Evolutionary conservation across 1,139 yeast species (phyloP), one percentile per base, ranked within the genome.

Genomic region (Yamadazyma dushanensis): DNA sequence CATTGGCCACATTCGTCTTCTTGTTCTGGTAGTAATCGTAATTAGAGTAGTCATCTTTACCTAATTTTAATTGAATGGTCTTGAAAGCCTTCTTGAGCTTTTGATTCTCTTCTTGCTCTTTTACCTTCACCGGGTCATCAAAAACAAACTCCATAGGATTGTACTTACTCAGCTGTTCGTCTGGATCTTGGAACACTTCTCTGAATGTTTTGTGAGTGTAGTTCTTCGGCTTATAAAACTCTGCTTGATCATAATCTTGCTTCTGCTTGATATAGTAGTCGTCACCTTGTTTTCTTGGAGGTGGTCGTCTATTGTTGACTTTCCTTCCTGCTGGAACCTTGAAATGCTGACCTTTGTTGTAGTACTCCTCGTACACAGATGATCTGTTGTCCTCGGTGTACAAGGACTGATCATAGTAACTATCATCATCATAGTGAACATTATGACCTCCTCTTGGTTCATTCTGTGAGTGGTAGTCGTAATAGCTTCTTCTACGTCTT

Each of bases 81-180:
- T 55, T 56, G 29, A 66, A 53, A 1, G 65, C 67, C 30, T 49
- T 47, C 29, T 54, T 52, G 18, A 66, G 41, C 26, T 57, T 56
- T 26, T 55, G 50, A 31, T 50, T 47, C 32, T 53, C 48, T 32
- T 47, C 47, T 29, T 44, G 49, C 35, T 47, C 50, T 16, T 44
- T 47, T 16, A 47, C 47, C 26, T 45, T 44, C 8, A 43, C 57
- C 2, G 56, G 53, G 23, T 52, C 59, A 26, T 63, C 63, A 46
- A 70, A 70, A 5, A 70, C 75, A 26, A 53, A 46, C 40, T 68
- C 73, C 51, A 66, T 66, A 4, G 76, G 76, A 39, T 66, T 68
- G 39, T 63, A 64, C 34, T 56, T 57, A 24, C 56, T 61, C 20
- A 51, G 45, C 16, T 47, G 51, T 29, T 65, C 69, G 7, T 59